A percentile compares a stretch with the other conserved stretches of the same genome.
phyloP scores from a whole-genome alignment of 2,329 filamentous ascomycete species.

The Pyricularia sp. region DNA sequence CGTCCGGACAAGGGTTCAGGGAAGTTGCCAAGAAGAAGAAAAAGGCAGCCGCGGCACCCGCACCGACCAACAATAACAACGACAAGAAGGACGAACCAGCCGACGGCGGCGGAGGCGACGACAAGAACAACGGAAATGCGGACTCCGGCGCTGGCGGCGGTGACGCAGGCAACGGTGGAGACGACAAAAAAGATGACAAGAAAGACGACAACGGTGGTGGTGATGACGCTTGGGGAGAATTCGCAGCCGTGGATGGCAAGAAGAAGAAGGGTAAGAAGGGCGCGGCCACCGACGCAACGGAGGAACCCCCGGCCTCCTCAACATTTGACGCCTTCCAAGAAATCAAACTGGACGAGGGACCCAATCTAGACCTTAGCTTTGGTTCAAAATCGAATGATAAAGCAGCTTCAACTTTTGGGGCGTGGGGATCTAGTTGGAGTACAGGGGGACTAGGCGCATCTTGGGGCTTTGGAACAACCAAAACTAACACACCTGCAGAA shows the following conservation, averaged over 20 bases:
- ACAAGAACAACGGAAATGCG: conserved; percentile 19
- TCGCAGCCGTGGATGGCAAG: conserved; percentile 35
- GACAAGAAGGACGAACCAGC: conserved; percentile 20
- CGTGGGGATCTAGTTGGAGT: conserved; percentile 52
- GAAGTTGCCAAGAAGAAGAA: conserved; percentile 51
- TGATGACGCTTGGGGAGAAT: conserved; percentile 28
- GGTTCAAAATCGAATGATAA: conserved; percentile 31
- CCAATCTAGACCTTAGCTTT: conserved; percentile 47
- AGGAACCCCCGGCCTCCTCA: conserved; percentile 13
- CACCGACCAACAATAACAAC: conserved; percentile 17
- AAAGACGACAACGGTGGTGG: conserved; percentile 26
- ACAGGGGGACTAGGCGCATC: conserved; percentile 28
- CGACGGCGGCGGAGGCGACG: conserved; percentile 15
- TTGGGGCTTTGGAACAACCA: conserved; percentile 27
- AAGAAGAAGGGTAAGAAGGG: conserved; percentile 48
- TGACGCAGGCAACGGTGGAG: conserved; percentile 15
- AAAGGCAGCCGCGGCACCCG: conserved; percentile 19
- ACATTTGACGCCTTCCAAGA: conserved; percentile 55
- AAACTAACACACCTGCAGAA: conserved; percentile 15
- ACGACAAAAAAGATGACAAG: conserved; percentile 20
- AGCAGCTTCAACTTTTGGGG: conserved; percentile 33
- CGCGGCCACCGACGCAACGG: conserved; percentile 20
- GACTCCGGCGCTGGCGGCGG: conserved; percentile 17
- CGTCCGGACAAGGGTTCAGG: conserved; percentile 41
- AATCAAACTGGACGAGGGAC: conserved; percentile 56